Conservation (phyloP, 495 filamentous ascomycete genomes). For the Penicillium angulare region DNA sequence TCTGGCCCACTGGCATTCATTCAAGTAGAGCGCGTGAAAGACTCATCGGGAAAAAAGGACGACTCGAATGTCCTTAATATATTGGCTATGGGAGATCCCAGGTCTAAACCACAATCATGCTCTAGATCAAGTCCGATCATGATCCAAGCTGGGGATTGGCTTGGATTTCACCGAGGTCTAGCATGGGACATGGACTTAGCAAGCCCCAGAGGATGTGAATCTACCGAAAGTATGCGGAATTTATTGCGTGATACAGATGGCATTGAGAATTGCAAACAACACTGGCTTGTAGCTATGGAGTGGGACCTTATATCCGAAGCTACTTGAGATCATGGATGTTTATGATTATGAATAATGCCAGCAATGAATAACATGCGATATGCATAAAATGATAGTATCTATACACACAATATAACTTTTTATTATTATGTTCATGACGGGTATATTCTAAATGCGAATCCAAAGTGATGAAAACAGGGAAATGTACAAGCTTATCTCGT, state of each 20-base stretch:
- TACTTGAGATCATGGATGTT: not conserved
- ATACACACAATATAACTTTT: slow-evolving; percentile 6
- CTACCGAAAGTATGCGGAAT: too few relatives aligned
- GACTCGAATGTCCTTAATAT: slow-evolving; percentile 15
- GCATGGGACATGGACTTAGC: slow-evolving; percentile 36
- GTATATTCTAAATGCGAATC: slow-evolving; percentile 25
- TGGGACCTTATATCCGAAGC: slow-evolving; percentile 34
- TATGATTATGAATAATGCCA: not conserved
- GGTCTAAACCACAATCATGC: slow-evolving; percentile 9
- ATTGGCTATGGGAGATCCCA: slow-evolving; percentile 32
- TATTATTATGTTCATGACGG: slow-evolving; percentile 12
- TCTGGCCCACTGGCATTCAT: slow-evolving; percentile 35
- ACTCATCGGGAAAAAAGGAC: not conserved
- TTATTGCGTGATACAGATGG: not conserved
- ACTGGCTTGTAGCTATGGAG: slow-evolving; percentile 42
- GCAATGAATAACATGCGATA: slow-evolving; percentile 2
- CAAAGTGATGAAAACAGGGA: slow-evolving; percentile 3
- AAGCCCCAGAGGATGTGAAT: not conserved
- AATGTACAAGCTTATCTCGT: not conserved
- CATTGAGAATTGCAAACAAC: not conserved
- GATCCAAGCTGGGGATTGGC: slow-evolving; percentile 21
- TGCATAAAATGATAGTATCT: slow-evolving; percentile 1
- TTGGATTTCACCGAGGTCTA: slow-evolving; percentile 35
- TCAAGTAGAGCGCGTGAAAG: slow-evolving; percentile 7
- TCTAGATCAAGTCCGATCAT: not conserved